These are phyloP conservation scores for Camellia sinensis DNA, from an alignment of 148 eudicot species.

Conservation along the genomic window DNA sequence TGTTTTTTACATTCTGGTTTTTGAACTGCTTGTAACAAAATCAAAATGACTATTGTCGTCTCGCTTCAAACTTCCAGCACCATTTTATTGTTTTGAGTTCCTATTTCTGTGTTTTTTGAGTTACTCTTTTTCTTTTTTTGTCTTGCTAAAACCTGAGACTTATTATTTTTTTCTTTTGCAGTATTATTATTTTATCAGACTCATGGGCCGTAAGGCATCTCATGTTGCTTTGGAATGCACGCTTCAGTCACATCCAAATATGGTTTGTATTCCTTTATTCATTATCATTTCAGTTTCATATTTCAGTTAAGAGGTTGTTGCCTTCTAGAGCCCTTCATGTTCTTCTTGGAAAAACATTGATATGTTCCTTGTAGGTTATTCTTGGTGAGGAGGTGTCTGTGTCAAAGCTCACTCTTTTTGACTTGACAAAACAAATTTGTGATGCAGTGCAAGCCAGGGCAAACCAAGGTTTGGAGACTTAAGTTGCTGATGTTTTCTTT, in stretches of 20 bases:
- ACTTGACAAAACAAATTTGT: slow-evolving; percentile 87
- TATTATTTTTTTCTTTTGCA: slow-evolving; percentile 28
- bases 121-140: neutral
- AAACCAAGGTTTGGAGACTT: slow-evolving; percentile 55
- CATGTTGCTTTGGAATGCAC: slow-evolving; percentile 98
- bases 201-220: slow-evolving; percentile 98
- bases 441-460: slow-evolving; percentile 96
- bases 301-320: neutral
- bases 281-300: neutral
- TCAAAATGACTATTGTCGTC: neutral
- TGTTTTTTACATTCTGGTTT: neutral
- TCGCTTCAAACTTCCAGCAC: neutral
- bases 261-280: slow-evolving; percentile 45
- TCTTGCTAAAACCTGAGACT: neutral
- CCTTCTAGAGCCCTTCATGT: neutral
- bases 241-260: slow-evolving; percentile 95
- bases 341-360: neutral
- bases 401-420: slow-evolving; percentile 91
- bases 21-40: neutral
- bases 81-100: neutral
- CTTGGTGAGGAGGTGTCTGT: slow-evolving; percentile 96
- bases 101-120: neutral
- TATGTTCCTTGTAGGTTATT: slow-evolving; percentile 55
- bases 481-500: neutral
- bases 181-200: slow-evolving; percentile 95